A percentile compares a stretch with the other conserved stretches of the same genome.
phyloP scores from a whole-genome alignment of 2,329 filamentous ascomycete species.

The Ambrosiella cleistominuta region DNA sequence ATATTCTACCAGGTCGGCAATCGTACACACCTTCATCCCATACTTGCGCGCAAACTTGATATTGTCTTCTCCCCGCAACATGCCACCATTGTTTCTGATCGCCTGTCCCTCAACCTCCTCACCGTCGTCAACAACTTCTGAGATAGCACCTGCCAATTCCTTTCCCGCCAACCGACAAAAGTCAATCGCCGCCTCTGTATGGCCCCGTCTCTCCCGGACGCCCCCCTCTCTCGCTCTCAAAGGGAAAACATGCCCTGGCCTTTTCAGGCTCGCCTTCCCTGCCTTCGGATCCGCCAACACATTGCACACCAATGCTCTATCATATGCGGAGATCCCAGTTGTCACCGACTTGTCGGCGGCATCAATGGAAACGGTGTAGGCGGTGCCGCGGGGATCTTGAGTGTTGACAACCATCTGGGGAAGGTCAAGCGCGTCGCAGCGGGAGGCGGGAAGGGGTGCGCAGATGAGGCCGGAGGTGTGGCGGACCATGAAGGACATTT shows the following conservation, averaged over 20 bases:
- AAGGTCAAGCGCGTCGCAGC: conserved; percentile 54
- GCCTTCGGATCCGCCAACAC: conserved; percentile 51
- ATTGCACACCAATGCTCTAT: conserved; percentile 67
- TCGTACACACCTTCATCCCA: conserved; percentile 87
- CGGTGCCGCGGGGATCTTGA: conserved; percentile 76
- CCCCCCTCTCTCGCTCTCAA: conserved; percentile 64
- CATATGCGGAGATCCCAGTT: conserved; percentile 80
- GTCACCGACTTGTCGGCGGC: conserved; percentile 53
- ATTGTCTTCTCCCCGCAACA: conserved; percentile 83
- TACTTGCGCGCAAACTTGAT: conserved; percentile 73
- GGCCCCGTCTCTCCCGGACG: conserved; percentile 60
- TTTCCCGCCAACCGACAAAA: conserved; percentile 76
- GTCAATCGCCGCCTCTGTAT: conserved; percentile 88
- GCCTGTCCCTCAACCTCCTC: conserved; percentile 51
- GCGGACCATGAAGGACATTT: conserved; percentile 93
- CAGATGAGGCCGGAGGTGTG: conserved; percentile 84
- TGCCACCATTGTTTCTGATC: conserved; percentile 51
- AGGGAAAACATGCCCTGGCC: conserved; percentile 83
- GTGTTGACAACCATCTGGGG: conserved; percentile 68
- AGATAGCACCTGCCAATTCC: conserved; percentile 61
- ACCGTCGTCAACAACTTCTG: conserved; percentile 81
- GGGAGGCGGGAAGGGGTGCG: conserved; percentile 56
- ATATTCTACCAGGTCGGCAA: conserved; percentile 71
- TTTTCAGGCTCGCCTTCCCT: conserved; percentile 45
- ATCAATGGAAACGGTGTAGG: conserved; percentile 85